phyloP scores from a whole-genome alignment of 2,329 filamentous ascomycete genomes.

The Xylariaceae sp. region DNA sequence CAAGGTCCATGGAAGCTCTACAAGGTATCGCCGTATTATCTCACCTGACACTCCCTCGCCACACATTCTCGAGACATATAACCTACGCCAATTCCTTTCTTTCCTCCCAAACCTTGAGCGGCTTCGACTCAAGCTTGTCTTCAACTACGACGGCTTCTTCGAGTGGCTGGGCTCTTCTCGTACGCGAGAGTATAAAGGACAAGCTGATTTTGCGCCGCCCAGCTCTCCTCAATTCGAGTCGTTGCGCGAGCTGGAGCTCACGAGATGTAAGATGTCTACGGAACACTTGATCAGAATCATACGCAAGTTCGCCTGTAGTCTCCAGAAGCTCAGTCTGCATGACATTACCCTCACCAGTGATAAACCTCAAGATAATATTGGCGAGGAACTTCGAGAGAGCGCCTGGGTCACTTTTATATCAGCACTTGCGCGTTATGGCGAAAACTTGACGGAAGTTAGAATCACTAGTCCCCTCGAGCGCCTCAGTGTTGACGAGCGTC shows the following conservation, averaged over 20 bases:
- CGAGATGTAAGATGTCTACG: background rate
- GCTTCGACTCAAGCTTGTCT: background rate
- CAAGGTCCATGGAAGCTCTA: background rate
- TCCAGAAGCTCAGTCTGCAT: conserved; percentile 6
- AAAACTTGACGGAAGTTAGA: background rate
- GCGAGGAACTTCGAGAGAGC: background rate
- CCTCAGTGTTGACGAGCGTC: too few relatives aligned
- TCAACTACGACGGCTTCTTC: conserved; percentile 3
- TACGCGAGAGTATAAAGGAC: background rate
- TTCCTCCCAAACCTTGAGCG: conserved; percentile 3
- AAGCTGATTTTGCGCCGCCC: conserved; percentile 3
- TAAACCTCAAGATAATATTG: background rate
- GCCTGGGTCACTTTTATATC: background rate
- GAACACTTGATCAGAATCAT: conserved; percentile 3
- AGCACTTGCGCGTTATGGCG: background rate
- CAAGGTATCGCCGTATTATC: conserved; percentile 1
- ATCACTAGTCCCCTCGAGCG: background rate
- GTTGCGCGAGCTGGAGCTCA: conserved; percentile 6
- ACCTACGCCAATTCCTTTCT: conserved; percentile 9
- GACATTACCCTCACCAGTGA: background rate
- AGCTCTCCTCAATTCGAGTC: conserved; percentile 5
- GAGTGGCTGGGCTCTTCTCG: conserved; percentile 5
- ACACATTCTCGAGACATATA: conserved; percentile 1
- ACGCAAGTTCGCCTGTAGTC: conserved; percentile 7
- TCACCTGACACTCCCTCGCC: background rate